A percentile compares a stretch with the other conserved stretches of the same genome.
Conservation (phyloP, 768 basidiomycete species). For the Pleurotus giganteus region DNA sequence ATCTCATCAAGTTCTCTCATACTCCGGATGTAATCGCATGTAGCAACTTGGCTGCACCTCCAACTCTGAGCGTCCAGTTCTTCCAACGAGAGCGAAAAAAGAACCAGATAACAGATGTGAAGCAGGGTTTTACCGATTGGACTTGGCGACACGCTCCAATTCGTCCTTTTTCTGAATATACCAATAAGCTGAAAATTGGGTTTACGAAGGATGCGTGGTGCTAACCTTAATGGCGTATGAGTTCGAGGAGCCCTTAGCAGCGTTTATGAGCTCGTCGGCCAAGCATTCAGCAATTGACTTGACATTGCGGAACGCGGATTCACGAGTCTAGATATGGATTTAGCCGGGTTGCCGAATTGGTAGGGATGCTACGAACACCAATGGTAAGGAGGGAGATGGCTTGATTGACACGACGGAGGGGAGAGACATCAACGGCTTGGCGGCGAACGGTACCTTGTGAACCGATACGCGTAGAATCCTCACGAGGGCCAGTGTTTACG, state of each 20-base stretch:
- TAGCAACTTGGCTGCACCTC: no score
- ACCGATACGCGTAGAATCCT: conserved; percentile 99
- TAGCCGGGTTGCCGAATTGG: not conserved
- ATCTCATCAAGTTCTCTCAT: not conserved
- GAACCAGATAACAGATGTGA: not conserved
- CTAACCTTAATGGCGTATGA: conserved; percentile 98
- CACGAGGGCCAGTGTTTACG: conserved; percentile 98
- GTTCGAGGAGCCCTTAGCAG: conserved; percentile 99
- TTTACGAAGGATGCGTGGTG: conserved; percentile 3
- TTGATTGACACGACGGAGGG: conserved; percentile 97
- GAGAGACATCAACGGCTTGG: conserved; percentile 99
- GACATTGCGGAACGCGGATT: conserved; percentile 99
- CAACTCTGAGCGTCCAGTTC: not conserved
- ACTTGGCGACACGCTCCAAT: conserved; percentile 99
- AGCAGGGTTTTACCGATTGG: conserved; percentile 82
- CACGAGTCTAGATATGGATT: conserved; percentile 73
- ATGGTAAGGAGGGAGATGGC: conserved; percentile 92
- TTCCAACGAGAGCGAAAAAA: not conserved
- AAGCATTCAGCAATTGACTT: conserved; percentile 99
- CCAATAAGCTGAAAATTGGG: not conserved
- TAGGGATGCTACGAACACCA: conserved; percentile 62
- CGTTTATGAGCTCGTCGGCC: conserved; percentile 99
- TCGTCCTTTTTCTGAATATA: conserved; percentile 90
- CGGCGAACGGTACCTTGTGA: conserved; percentile 99
- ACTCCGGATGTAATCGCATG: not conserved